Evolutionary conservation across 495 filamentous ascomycete genomes (phyloP), one percentile per base, ranked within the genome.

Genomic region (Penicillium verhagenii): DNA sequence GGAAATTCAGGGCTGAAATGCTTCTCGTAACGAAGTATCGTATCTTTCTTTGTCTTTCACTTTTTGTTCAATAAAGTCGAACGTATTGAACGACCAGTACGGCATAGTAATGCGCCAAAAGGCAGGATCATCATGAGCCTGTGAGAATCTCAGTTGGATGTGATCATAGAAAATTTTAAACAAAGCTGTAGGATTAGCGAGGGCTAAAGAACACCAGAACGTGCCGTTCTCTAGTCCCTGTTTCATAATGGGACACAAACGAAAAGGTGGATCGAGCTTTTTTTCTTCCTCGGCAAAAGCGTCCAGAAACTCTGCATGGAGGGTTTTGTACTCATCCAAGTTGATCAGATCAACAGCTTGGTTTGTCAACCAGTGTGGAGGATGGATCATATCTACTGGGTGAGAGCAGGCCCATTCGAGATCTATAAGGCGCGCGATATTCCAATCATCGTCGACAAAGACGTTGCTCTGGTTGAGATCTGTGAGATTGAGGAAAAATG

Each of bases 321-420:
- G 29, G 3, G n/a, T 24, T 3, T 52, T 50, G 49, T 68, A 67
- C 8, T 55, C 61, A 19, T 53, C 53, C 6, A 25, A 4, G 13
- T 38, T 35, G 44, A 72, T 60, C 28, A 35, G 8, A 57, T 69
- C 67, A 16, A 70, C 57, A 47, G 52, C 47, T 23, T 60, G 21
- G 37, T 60, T 63, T 11, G 67, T 64, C 28, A 76, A 54, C 72
- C 69, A 75, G 31, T 61, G 57, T 16, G 66, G 66, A 48, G 70
- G 61, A 33, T 56, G 52, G 19, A 71, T 57, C 61, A 70, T 66
- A 53, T 75, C 67, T 5, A 63, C 59, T 37, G 69, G 70, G 10
- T 44, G 56, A 48, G 69, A 60, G 54, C 71, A 74, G 6, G 70
- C 67, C 71, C 66, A 76, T 55, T 74, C 71, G 29, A 69, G 59